phyloP scores from a whole-genome alignment of 345 rosid genomes.

The Laguncularia racemosa region DNA sequence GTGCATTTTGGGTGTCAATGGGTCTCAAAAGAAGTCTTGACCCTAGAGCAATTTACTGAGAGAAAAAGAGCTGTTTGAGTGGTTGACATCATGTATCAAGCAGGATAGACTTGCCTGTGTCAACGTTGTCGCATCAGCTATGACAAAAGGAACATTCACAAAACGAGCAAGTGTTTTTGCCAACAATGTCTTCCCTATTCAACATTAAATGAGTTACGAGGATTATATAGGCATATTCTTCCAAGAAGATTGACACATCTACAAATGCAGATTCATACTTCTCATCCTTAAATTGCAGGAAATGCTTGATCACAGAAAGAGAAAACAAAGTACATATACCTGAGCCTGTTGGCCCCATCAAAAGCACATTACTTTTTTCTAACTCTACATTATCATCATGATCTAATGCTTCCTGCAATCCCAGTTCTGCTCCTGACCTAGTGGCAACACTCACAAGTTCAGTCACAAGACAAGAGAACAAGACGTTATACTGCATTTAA shows the following conservation, averaged over 20 bases:
- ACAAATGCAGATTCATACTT: neutral
- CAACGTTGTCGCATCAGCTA: conserved; percentile 21
- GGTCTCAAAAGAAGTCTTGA: neutral
- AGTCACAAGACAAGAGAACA: conserved; percentile 15
- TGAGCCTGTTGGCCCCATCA: conserved; percentile 97
- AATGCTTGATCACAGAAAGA: neutral
- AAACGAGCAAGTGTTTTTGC: conserved; percentile 23
- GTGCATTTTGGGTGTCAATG: conserved; percentile 1
- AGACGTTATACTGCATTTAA: neutral
- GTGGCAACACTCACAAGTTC: conserved; percentile 32
- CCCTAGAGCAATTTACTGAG: too few relatives aligned
- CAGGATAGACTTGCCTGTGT: conserved; percentile 10
- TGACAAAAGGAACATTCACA: conserved; percentile 23
- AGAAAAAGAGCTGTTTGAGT: neutral
- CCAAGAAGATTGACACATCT: conserved; percentile 2
- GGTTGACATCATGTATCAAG: neutral
- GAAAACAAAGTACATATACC: conserved; percentile 30
- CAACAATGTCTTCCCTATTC: conserved; percentile 20
- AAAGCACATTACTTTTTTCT: conserved; percentile 92
- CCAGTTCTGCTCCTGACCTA: conserved; percentile 78
- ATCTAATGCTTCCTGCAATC: conserved; percentile 34
- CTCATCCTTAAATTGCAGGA: too few relatives aligned
- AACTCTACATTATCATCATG: conserved; percentile 77
- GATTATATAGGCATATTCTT: conserved; percentile 6
- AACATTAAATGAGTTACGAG: conserved; percentile 17